A percentile compares a stretch with the other conserved stretches of the same genome.
Evolutionary conservation across 495 filamentous ascomycete genomes (phyloP).

Genomic region (Collariella sp.): DNA sequence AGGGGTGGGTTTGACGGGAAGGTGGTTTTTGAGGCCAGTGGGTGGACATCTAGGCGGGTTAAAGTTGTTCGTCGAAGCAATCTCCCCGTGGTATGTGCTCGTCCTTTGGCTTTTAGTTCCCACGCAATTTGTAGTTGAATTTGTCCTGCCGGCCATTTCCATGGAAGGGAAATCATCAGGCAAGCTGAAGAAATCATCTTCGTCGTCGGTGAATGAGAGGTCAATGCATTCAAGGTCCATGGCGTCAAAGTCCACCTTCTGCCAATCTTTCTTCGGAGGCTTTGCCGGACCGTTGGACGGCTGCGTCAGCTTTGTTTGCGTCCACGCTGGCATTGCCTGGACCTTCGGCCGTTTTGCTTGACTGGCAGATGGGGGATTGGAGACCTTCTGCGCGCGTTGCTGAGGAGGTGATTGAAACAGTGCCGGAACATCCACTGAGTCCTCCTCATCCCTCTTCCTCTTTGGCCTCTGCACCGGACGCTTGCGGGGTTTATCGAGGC

Average conservation of each 20-base stretch:
- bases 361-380: neutral
- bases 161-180: neutral
- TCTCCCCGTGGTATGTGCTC: no score
- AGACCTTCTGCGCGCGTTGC: neutral
- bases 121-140: no score
- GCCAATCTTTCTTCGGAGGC: neutral
- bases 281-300: neutral
- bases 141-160: neutral
- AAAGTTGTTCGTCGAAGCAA: no score
- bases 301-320: neutral
- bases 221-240: constrained; percentile 33
- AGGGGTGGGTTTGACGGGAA: no score
- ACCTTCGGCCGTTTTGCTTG: neutral
- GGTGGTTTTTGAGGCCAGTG: neutral
- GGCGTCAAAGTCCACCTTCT: neutral
- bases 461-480: constrained; percentile 34
- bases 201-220: constrained; percentile 21
- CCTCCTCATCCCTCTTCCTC: constrained; percentile 9
- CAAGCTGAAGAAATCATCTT: neutral
- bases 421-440: neutral
- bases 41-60: no score
- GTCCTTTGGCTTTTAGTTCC: no score
- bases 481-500: constrained; percentile 69
- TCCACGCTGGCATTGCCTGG: neutral
- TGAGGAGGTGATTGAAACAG: neutral